A percentile compares a stretch with the other conserved stretches of the same genome.
These are phyloP conservation scores for Fusarium coffeatum DNA, from an alignment of 2,329 filamentous ascomycete species.

Conservation along the genomic window DNA sequence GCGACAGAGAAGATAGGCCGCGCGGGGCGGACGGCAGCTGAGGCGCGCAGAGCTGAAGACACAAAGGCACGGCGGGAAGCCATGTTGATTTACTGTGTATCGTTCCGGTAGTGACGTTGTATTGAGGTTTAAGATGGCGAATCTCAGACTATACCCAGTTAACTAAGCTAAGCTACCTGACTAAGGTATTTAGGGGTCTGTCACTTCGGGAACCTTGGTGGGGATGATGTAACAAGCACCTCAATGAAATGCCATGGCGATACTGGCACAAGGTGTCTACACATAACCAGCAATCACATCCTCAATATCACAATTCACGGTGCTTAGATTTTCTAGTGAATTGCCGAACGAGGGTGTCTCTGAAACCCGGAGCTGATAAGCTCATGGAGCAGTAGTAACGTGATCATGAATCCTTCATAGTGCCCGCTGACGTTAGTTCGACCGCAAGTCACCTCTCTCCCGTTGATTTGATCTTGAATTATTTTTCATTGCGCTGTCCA, in stretches of 20 bases:
- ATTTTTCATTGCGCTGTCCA: constrained; percentile 36
- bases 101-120: background rate
- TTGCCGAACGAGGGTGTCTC: background rate
- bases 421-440: constrained; percentile 8
- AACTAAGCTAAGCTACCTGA: constrained; percentile 15
- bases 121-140: constrained; percentile 21
- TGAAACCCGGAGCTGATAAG: background rate
- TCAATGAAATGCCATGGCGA: background rate
- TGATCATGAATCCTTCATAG: constrained; percentile 2
- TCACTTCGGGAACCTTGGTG: constrained; percentile 10
- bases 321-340: background rate
- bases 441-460: background rate
- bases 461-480: constrained; percentile 4
- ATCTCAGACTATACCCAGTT: constrained; percentile 3
- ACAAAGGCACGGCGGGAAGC: constrained; percentile 36
- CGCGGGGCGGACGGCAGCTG: constrained; percentile 17
- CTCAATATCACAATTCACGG: background rate
- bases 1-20: constrained; percentile 18
- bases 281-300: background rate
- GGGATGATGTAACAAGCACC: constrained; percentile 16
- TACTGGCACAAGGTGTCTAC: background rate
- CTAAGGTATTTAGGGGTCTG: constrained; percentile 11
- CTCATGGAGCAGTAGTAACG: background rate
- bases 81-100: constrained; percentile 15
- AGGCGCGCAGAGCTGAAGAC: constrained; percentile 33